These are phyloP conservation scores for Hypoxylon sp. DNA, from an alignment of 2,329 filamentous ascomycete species.

Conservation along the genomic window DNA sequence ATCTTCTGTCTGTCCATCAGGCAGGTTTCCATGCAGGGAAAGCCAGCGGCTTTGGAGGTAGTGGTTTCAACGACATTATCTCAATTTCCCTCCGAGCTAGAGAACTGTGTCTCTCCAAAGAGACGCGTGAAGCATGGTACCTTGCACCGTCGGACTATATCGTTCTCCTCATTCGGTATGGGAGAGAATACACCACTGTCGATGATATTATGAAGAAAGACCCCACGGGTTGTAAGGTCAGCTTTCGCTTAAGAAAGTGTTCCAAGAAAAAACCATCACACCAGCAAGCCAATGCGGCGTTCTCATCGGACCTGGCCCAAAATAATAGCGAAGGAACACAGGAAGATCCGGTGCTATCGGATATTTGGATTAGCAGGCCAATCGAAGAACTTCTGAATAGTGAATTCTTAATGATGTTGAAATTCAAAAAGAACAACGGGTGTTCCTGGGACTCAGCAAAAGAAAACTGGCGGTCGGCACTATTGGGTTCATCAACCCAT, in stretches of 20 bases:
- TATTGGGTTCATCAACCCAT: not conserved
- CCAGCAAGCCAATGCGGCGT: slow-evolving; percentile 66
- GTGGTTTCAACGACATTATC: slow-evolving; percentile 64
- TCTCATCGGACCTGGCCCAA: slow-evolving; percentile 55
- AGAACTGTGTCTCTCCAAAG: slow-evolving; percentile 80
- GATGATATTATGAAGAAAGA: slow-evolving; percentile 65
- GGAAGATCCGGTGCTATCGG: slow-evolving; percentile 59
- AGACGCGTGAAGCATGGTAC: slow-evolving; percentile 84
- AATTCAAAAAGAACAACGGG: slow-evolving; percentile 66
- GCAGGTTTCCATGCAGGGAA: slow-evolving; percentile 80
- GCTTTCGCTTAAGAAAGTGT: slow-evolving; percentile 79
- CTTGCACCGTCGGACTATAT: slow-evolving; percentile 77
- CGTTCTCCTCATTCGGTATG: slow-evolving; percentile 78
- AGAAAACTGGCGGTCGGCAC: slow-evolving; percentile 44
- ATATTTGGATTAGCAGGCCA: slow-evolving; percentile 79
- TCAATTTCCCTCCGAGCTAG: slow-evolving; percentile 78
- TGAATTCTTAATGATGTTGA: slow-evolving; percentile 74
- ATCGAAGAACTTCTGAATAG: slow-evolving; percentile 77
- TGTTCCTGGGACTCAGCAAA: slow-evolving; percentile 80
- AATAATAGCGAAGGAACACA: slow-evolving; percentile 9
- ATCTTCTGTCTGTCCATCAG: slow-evolving; percentile 72
- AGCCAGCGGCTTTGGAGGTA: slow-evolving; percentile 63
- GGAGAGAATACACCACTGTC: slow-evolving; percentile 72
- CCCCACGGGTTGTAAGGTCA: slow-evolving; percentile 54
- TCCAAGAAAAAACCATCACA: slow-evolving; percentile 79